These are phyloP conservation scores for Cryptococcus sp. DNA, from an alignment of 1,284 basidiomycete genomes.

Conservation along the genomic window DNA sequence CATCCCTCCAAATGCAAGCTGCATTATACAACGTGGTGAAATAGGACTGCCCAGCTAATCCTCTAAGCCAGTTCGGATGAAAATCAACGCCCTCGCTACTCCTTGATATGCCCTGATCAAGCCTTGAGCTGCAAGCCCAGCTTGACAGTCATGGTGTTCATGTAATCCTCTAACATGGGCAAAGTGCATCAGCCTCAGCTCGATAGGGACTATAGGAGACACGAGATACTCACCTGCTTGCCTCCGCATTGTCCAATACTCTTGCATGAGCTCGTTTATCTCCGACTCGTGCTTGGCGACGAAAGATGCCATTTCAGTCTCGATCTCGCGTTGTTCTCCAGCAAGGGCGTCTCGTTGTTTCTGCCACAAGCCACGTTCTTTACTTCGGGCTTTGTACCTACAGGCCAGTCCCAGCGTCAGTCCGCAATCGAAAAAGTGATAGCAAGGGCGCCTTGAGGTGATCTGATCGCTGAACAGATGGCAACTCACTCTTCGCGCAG, in stretches of 20 bases:
- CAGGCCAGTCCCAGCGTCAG: not conserved
- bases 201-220: too few species aligned
- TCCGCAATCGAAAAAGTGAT: not conserved
- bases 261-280: slow-evolving; percentile 71
- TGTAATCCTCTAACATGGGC: slow-evolving; percentile 46
- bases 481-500: slow-evolving; percentile 70
- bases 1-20: too few species aligned
- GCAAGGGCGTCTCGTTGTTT: slow-evolving; percentile 32
- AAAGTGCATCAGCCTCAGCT: not conserved
- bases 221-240: slow-evolving; percentile 64
- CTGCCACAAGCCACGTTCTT: slow-evolving; percentile 34
- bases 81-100: too few species aligned
- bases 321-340: slow-evolving; percentile 36
- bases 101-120: not conserved
- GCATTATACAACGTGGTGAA: too few species aligned
- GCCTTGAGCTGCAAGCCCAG: slow-evolving; percentile 31
- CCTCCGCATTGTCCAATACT: slow-evolving; percentile 77
- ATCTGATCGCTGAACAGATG: not conserved
- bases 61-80: too few species aligned
- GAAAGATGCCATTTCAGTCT: slow-evolving; percentile 69
- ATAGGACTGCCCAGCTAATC: too few species aligned
- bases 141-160: slow-evolving; percentile 48
- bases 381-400: slow-evolving; percentile 33
- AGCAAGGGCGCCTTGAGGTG: not conserved
- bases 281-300: slow-evolving; percentile 70